Evolutionary conservation across 495 filamentous ascomycete species (phyloP).

Genomic region (Neurospora sp.): DNA sequence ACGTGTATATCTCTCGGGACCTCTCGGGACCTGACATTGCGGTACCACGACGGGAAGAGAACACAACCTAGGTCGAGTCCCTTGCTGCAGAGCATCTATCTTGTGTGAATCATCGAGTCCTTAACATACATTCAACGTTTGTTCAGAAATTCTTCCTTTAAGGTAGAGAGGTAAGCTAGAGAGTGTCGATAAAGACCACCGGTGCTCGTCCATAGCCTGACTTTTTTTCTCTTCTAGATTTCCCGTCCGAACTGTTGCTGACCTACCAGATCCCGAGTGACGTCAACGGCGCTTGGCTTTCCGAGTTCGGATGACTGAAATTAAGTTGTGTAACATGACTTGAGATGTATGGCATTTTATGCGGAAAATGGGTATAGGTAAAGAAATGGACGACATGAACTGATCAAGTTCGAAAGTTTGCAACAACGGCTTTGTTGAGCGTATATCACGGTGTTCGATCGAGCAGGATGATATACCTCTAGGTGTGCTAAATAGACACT

Average conservation of each 20-base stretch:
- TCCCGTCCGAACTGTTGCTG: not conserved
- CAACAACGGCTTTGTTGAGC: not conserved
- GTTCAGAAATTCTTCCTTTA: not conserved
- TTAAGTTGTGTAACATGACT: not conserved
- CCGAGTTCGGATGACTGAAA: not conserved
- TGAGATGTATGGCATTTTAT: not conserved
- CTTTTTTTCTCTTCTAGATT: not conserved
- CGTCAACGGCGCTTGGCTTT: not conserved
- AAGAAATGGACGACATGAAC: not conserved
- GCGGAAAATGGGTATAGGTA: not conserved
- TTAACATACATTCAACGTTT: not conserved
- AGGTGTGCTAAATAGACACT: not conserved
- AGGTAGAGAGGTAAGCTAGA: not conserved
- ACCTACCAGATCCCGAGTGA: not conserved
- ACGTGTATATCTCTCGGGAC: not conserved
- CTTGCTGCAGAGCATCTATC: not conserved
- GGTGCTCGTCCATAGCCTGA: not conserved
- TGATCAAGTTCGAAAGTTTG: not conserved
- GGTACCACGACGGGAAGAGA: not conserved
- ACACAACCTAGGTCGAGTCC: not conserved
- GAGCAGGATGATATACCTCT: not conserved
- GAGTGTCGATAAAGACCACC: not conserved
- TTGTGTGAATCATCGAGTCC: not conserved
- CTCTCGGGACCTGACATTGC: not conserved
- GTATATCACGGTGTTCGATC: not conserved